Evolutionary conservation across 2,329 filamentous ascomycete species (phyloP).

Genomic region (Escovopsis sp.): DNA sequence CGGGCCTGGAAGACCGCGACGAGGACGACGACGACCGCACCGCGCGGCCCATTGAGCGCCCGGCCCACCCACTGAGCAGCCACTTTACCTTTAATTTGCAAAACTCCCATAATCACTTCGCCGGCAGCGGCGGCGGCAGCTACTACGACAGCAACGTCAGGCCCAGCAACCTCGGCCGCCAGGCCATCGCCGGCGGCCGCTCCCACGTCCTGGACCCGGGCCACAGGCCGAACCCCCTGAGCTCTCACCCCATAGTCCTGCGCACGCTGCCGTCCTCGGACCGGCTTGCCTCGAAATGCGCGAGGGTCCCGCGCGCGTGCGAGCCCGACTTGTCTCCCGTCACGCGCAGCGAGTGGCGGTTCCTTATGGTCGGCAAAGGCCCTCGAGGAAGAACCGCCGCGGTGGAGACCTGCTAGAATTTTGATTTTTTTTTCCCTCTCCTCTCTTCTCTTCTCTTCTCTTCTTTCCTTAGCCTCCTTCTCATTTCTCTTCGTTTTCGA

Average conservation of each 20-base stretch:
- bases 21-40: slow-evolving; percentile 24
- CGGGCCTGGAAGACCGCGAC: slow-evolving; percentile 8
- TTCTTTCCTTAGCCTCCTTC: background rate
- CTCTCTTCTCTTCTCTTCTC: background rate
- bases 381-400: slow-evolving; percentile 31
- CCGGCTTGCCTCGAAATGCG: slow-evolving; percentile 2
- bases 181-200: no score
- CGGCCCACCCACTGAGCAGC: slow-evolving; percentile 15
- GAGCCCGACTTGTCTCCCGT: slow-evolving; percentile 50
- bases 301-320: slow-evolving; percentile 41
- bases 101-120: no score
- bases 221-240: background rate
- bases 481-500: background rate
- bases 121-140: no score
- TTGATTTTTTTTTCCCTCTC: background rate
- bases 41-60: slow-evolving; percentile 20
- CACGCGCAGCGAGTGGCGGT: slow-evolving; percentile 48
- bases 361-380: slow-evolving; percentile 37
- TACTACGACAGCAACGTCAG: no score
- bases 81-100: slow-evolving; percentile 24
- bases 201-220: no score
- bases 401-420: slow-evolving; percentile 35
- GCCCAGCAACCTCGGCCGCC: no score
- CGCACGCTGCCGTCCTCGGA: background rate
- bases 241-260: background rate